Evolutionary conservation across 1,139 yeast species (phyloP).

Genomic region (Scheffersomyces quercinus): DNA sequence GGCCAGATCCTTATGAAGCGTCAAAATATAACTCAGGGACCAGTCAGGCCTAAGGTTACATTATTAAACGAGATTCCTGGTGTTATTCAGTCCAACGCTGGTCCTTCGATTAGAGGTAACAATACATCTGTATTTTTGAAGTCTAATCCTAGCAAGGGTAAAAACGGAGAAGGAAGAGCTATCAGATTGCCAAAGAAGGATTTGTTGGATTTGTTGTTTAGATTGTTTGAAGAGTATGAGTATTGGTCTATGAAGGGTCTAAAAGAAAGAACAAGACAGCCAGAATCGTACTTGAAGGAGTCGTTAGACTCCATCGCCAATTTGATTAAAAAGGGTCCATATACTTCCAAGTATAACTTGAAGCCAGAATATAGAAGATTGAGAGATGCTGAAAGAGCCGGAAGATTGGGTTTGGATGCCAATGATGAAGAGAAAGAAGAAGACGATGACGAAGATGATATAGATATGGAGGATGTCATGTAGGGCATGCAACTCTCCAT

Average conservation of each 20-base stretch:
- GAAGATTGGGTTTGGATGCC: slow-evolving; percentile 48
- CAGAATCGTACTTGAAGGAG: slow-evolving; percentile 90
- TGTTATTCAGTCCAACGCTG: slow-evolving; percentile 80
- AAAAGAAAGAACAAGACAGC: slow-evolving; percentile 92
- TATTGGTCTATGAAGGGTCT: slow-evolving; percentile 96
- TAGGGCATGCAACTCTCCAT: slow-evolving; percentile 10
- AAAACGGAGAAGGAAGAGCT: slow-evolving; percentile 77
- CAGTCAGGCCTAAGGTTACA: slow-evolving; percentile 70
- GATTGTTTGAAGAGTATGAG: slow-evolving; percentile 90
- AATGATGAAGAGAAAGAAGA: slow-evolving; percentile 47
- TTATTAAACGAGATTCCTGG: slow-evolving; percentile 84
- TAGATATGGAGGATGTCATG: slow-evolving; percentile 48
- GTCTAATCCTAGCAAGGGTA: slow-evolving; percentile 31
- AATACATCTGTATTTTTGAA: slow-evolving; percentile 63
- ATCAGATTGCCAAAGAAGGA: slow-evolving; percentile 94
- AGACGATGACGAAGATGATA: slow-evolving; percentile 49
- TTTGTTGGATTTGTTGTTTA: slow-evolving; percentile 81
- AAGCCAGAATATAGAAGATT: slow-evolving; percentile 86
- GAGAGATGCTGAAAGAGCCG: slow-evolving; percentile 76
- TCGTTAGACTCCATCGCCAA: slow-evolving; percentile 88
- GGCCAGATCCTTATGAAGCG: slow-evolving; percentile 47
- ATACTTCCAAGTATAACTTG: slow-evolving; percentile 85
- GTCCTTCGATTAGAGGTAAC: slow-evolving; percentile 73
- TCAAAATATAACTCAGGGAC: slow-evolving; percentile 45
- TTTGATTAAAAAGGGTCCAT: slow-evolving; percentile 92